Base-by-base conservation (phyloP, 2,329 filamentous ascomycete genomes). In the Talaromyces sp. region DNA sequence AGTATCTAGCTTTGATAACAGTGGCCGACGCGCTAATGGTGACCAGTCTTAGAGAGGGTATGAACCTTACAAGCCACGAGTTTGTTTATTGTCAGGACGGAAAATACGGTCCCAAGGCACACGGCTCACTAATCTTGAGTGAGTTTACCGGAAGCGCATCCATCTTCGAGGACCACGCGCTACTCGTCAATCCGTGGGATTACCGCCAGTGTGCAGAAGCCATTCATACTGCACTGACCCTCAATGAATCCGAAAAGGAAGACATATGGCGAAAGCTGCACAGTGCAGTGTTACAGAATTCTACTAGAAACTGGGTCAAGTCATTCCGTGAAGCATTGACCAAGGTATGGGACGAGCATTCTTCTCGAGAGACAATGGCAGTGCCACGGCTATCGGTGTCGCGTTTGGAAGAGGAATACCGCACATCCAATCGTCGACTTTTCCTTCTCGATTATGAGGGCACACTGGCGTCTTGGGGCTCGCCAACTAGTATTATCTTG, bases 31-130 rank as follows among this genome's bases (percentile, higher is more conserved):
- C 88, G 2, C 79, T 97, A 52, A 94, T 97, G 84, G 94, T 97
- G 67, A 95, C 93, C 2, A 95, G 91, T 69, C 85, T 97, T 66
- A 90, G 94, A 54, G 93, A 97, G 72, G 93, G 93, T 62, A 97
- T 97, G 94, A 97, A 97, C 70, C 76, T 97, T 57, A 97, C 93
- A 0, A 92, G 89, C 5, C 94, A 97, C 70, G 93, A 97, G 71
- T 97, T 91, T 68, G 83, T 97, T 35, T 89, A 90, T 64, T 97
- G 92, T 69, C 93, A 97, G 69, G 93, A 97, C 67, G 92, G 92
- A 40, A 84, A 83, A 64, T 80, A 84, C 61, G 78, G 81, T 2
- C 78, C 86, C 58, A 91, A 91, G 77, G 92, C 90, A 73, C 86
- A 94, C 67, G 91, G 91, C 2, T 92, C 91, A 1, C 80, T 97